Conservation (phyloP, 140 eudicot genomes). For the Anethum foeniculum region DNA sequence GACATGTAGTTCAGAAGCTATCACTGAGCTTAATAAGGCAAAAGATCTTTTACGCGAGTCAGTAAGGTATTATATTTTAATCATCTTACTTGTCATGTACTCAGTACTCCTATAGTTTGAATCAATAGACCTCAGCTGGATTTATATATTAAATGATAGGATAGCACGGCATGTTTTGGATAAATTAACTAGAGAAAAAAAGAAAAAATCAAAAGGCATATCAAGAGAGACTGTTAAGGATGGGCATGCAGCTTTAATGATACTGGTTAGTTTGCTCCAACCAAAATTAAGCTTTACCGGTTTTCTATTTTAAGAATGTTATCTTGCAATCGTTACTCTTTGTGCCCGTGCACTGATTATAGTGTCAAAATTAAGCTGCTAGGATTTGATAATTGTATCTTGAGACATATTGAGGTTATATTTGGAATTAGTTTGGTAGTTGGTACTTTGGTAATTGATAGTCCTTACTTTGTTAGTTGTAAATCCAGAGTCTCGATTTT, state of each 20-base stretch:
- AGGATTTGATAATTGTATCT: neutral
- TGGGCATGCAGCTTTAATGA: slow-evolving; percentile 39
- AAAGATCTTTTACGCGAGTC: slow-evolving; percentile 45
- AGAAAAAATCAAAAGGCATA: slow-evolving; percentile 21
- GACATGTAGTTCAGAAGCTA: slow-evolving; percentile 34
- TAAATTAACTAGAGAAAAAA: slow-evolving; percentile 31
- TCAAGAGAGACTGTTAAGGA: slow-evolving; percentile 23
- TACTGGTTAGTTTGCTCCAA: slow-evolving; percentile 51
- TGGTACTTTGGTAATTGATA: neutral
- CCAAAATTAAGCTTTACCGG: neutral
- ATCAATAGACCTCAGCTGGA: neutral
- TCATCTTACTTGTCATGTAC: neutral
- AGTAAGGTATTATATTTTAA: slow-evolving; percentile 35
- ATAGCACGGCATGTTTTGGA: slow-evolving; percentile 41
- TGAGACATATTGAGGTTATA: neutral
- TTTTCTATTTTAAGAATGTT: neutral
- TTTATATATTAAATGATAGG: slow-evolving; percentile 27
- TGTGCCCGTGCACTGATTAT: neutral
- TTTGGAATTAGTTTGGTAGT: neutral
- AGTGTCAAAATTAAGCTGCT: neutral
- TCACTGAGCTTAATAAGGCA: slow-evolving; percentile 50
- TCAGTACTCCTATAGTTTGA: neutral
- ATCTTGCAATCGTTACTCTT: neutral
- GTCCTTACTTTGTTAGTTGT: neutral
- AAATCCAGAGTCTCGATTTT: neutral